Percentiles rank a stretch among this genome's conserved stretches.
These are phyloP conservation scores for Coniochaeta sp. DNA, from an alignment of 2,329 filamentous ascomycete species.

Conservation along the genomic window DNA sequence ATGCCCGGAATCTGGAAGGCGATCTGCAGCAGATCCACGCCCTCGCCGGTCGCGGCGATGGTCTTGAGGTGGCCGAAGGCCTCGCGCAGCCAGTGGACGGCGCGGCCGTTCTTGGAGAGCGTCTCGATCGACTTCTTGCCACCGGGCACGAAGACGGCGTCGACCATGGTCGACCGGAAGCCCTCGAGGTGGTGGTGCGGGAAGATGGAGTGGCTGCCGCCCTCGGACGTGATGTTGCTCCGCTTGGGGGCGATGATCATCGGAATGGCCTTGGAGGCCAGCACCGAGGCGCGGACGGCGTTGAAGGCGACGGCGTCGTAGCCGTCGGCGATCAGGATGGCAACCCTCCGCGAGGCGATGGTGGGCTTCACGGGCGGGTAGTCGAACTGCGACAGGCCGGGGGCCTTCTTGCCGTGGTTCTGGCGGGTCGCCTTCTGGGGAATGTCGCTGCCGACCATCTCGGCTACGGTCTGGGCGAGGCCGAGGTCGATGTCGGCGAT, in stretches of 20 bases:
- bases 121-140: constrained; percentile 56
- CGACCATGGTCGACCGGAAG: constrained; percentile 74
- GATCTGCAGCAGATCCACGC: constrained; percentile 51
- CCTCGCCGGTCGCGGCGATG: constrained; percentile 70
- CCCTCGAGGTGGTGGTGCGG: constrained; percentile 77
- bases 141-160: constrained; percentile 70
- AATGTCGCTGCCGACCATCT: constrained; percentile 58
- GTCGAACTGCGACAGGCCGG: constrained; percentile 62
- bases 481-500: constrained; percentile 65
- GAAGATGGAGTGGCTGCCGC: constrained; percentile 34
- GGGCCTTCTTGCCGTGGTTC: constrained; percentile 64
- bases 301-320: constrained; percentile 62
- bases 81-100: constrained; percentile 70
- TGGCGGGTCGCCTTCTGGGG: constrained; percentile 42
- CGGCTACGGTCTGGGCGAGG: constrained; percentile 62
- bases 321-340: constrained; percentile 71
- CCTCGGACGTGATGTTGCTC: constrained; percentile 55
- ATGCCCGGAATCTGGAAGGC: constrained; percentile 37
- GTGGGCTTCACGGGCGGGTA: constrained; percentile 56
- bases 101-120: constrained; percentile 62
- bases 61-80: constrained; percentile 77
- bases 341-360: constrained; percentile 64
- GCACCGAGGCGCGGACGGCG: constrained; percentile 56
- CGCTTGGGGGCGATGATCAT: constrained; percentile 67
- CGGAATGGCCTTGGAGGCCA: constrained; percentile 56